phyloP scores from a whole-genome alignment of 202 grass and related monocot genomes.

The Brachypodium distachyon region DNA sequence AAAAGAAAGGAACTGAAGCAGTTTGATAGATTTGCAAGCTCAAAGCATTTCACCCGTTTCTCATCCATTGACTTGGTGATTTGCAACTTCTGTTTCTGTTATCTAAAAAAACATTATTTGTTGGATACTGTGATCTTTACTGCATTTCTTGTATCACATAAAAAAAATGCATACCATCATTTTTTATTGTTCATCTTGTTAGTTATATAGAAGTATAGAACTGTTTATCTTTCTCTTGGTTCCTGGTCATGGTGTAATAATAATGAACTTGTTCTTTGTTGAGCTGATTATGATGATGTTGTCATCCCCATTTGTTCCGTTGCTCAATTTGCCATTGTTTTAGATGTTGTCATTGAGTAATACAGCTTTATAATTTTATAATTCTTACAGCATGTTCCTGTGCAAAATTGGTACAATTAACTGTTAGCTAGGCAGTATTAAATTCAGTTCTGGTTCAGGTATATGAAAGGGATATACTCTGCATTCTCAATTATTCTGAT shows the following conservation, averaged over 20 bases:
- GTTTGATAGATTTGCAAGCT: background rate
- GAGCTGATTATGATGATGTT: background rate
- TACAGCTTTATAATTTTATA: background rate
- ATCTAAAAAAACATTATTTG: too few species aligned
- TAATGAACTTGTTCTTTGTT: background rate
- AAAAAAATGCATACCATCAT: background rate
- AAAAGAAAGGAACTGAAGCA: background rate
- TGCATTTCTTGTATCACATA: background rate
- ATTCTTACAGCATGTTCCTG: too few species aligned
- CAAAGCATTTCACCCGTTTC: background rate
- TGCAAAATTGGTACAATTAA: too few species aligned
- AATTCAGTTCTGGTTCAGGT: too few species aligned
- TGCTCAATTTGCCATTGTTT: background rate
- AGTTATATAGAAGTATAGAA: too few species aligned
- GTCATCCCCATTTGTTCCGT: background rate
- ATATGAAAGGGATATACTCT: too few species aligned
- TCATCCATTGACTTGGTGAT: background rate
- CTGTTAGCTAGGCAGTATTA: too few species aligned
- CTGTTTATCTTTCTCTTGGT: background rate
- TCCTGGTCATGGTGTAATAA: background rate
- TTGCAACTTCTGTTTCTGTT: too few species aligned
- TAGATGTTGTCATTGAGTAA: too few species aligned
- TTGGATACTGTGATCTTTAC: background rate
- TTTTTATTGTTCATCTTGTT: background rate
- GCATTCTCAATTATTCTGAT: too few species aligned